Evolutionary conservation across 805 yeast species (phyloP), one percentile per base, ranked within the genome.

Genomic region (Debaryomyces prosopidis): DNA sequence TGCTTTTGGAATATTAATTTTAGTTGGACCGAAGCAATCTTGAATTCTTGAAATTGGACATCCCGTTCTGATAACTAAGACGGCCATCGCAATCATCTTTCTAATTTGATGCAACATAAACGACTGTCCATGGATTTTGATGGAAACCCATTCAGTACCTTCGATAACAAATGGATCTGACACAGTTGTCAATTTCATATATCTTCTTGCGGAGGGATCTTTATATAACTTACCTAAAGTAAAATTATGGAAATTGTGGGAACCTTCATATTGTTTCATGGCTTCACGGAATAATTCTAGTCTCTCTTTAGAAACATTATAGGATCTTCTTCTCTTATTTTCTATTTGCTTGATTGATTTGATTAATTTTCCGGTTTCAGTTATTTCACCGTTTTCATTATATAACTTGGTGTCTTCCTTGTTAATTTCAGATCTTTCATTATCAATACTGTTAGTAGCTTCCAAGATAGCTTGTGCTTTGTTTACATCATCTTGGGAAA

Each of bases 81-180:
- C 81, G 1, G 96, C 96, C 95, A 92, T 85, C 17, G 97, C 92
- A 48, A 94, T 89, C 98, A 94, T 94, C 63, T 94, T 94, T 63
- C 99, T 83, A 60, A 94, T 94, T 75, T 92, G 99, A 69, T 92
- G 98, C 51, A 94, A 76, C 98, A 94, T 94, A 67, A 94, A 94
- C 3, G 97, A 89, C 69, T 94, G 99, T 6, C 99, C 99, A 65
- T 94, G 99, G 53, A 94, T 89, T 71, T 92, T 91, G 59, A 94
- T 85, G 1, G 96, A 88, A 2, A 89, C 79, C 99, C 99, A 94
- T 62, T 94, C 98, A 5, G 97, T 90, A 39, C 88, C 90, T 59
- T 91, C 88, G 53, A 92, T 91, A 42, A 89, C 85, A 64, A 89
- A 88, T 2, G 98, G 98, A 2, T 88, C 95, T 14, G 90, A 80